These are phyloP conservation scores for Agrocybe chaxingu DNA, from an alignment of 768 basidiomycete species.

Conservation along the genomic window DNA sequence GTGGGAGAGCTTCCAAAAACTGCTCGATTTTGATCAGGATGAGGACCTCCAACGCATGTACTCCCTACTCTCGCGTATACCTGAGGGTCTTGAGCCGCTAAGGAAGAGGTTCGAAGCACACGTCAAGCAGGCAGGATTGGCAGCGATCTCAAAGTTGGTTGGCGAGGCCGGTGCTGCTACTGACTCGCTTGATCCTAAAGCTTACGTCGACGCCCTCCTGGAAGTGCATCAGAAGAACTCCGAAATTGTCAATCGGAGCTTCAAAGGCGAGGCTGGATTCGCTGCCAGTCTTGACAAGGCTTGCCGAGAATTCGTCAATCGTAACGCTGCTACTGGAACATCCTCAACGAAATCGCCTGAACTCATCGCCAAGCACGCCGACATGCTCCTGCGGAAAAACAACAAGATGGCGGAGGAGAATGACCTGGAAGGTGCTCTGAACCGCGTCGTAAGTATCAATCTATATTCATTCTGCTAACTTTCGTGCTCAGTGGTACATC, in stretches of 20 bases:
- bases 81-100: conserved; percentile 89
- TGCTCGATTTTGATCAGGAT: conserved; percentile 93
- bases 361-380: conserved; percentile 91
- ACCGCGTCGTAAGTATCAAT: conserved; percentile 71
- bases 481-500: conserved; percentile 22
- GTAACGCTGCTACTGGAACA: conserved; percentile 86
- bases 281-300: conserved; percentile 96
- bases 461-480: conserved; percentile 25
- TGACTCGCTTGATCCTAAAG: conserved; percentile 87
- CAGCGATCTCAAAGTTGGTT: conserved; percentile 77
- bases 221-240: conserved; percentile 94
- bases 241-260: conserved; percentile 87
- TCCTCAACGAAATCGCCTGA: conserved; percentile 93
- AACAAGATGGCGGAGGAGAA: conserved; percentile 97
- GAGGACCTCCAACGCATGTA: conserved; percentile 98
- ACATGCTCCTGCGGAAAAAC: conserved; percentile 88
- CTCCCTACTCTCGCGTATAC: conserved; percentile 87
- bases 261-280: conserved; percentile 94
- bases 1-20: conserved; percentile 93
- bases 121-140: conserved; percentile 88
- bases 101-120: conserved; percentile 94
- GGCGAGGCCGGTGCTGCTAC: conserved; percentile 57
- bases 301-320: conserved; percentile 94
- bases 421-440: conserved; percentile 87
- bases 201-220: conserved; percentile 90